Conservation (phyloP, 2,329 filamentous ascomycete species). For the Tolypocladium tropicale region DNA sequence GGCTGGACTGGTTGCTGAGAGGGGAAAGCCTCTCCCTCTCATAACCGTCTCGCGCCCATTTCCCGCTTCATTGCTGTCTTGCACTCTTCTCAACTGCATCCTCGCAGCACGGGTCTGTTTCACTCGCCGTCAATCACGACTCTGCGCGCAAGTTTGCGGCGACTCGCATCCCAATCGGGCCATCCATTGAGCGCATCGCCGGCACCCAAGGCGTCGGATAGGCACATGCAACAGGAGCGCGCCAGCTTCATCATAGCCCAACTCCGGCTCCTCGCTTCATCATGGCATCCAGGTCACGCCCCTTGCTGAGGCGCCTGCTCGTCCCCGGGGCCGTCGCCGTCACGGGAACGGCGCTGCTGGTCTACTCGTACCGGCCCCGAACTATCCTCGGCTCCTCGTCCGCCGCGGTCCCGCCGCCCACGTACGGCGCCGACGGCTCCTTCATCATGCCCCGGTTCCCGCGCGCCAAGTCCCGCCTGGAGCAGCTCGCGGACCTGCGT, state of each 20-base stretch:
- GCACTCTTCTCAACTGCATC: background rate
- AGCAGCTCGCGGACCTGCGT: constrained; percentile 54
- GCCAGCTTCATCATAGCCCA: background rate
- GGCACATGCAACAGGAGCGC: background rate
- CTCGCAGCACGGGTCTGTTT: background rate
- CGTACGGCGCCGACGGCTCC: constrained; percentile 56
- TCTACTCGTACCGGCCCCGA: constrained; percentile 54
- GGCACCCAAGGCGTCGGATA: background rate
- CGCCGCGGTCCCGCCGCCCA: constrained; percentile 59
- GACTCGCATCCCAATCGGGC: background rate
- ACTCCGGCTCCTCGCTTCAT: background rate
- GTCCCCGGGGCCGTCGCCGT: constrained; percentile 30
- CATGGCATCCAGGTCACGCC: constrained; percentile 1
- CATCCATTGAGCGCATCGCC: background rate
- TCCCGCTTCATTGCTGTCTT: background rate
- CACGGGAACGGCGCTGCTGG: constrained; percentile 31
- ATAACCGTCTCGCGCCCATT: background rate
- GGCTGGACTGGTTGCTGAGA: background rate
- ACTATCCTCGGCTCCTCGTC: constrained; percentile 62
- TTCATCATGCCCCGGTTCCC: constrained; percentile 59
- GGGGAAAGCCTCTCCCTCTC: background rate
- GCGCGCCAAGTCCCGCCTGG: constrained; percentile 47
- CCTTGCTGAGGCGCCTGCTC: constrained; percentile 31
- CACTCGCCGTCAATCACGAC: background rate
- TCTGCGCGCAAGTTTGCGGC: background rate